Percentiles rank a stretch among this genome's conserved stretches.
Conservation (phyloP, 2,329 filamentous ascomycete species). For the Helminthosporium solani region DNA sequence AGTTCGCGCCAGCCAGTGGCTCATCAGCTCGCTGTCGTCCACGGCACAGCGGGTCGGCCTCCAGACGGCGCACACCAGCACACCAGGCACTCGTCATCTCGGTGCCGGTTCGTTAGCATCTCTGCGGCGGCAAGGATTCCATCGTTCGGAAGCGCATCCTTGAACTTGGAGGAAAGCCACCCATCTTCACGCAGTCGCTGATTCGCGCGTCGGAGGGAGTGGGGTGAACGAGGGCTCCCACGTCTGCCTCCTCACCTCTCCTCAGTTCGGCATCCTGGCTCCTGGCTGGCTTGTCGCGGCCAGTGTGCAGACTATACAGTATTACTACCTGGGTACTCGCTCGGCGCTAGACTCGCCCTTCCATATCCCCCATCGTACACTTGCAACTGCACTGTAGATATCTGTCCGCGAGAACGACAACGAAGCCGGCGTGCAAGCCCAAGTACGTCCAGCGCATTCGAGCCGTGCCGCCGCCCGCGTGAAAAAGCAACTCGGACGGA, state of each 20-base stretch:
- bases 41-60: too few species aligned
- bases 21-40: too few species aligned
- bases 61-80: neutral
- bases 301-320: too few species aligned
- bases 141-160: constrained; percentile 1
- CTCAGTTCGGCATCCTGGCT: neutral
- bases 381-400: too few species aligned
- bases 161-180: neutral
- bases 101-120: neutral
- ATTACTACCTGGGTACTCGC: too few species aligned
- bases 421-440: neutral
- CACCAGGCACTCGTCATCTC: neutral
- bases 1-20: too few species aligned
- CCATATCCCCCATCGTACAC: too few species aligned
- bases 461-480: neutral
- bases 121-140: neutral
- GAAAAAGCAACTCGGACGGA: neutral
- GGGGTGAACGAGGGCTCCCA: neutral
- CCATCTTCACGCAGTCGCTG: too few species aligned
- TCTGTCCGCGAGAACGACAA: too few species aligned
- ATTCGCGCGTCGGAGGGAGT: neutral
- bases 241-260: neutral
- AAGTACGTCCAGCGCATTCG: neutral
- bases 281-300: neutral
- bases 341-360: too few species aligned